Evolutionary conservation across 805 yeast species (phyloP).

Genomic region (Zygosaccharomyces bisporus): DNA sequence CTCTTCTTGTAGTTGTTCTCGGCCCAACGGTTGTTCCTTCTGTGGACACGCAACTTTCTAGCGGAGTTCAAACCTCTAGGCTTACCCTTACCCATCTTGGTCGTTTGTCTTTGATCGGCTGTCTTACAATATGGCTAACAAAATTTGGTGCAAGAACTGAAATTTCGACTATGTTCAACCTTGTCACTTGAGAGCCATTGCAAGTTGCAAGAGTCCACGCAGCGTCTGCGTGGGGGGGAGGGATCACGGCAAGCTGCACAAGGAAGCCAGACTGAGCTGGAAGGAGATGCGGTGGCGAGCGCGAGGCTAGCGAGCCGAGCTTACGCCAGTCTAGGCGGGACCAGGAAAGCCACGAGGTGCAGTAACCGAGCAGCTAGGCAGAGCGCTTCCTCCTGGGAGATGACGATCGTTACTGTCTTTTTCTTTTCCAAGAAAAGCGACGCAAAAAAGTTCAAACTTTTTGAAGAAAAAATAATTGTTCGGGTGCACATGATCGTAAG

Average conservation of each 20-base stretch:
- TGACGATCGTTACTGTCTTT: neutral
- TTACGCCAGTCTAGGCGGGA: neutral
- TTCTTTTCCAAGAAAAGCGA: slow-evolving; percentile 1
- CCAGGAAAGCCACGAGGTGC: too few species aligned
- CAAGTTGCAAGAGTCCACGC: neutral
- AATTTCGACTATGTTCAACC: slow-evolving; percentile 2
- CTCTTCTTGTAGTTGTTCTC: slow-evolving; percentile 97
- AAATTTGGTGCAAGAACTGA: neutral
- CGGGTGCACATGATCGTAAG: too few species aligned
- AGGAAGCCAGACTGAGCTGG: neutral
- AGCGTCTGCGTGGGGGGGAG: slow-evolving; percentile 4
- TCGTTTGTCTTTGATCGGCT: slow-evolving; percentile 14
- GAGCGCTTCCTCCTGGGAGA: neutral
- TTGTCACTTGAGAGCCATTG: slow-evolving; percentile 8
- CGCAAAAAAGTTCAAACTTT: slow-evolving; percentile 12
- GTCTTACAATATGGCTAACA: neutral
- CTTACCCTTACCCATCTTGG: slow-evolving; percentile 97
- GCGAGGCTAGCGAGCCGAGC: neutral
- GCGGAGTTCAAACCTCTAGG: slow-evolving; percentile 99
- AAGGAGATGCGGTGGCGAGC: neutral
- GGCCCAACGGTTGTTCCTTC: slow-evolving; percentile 99
- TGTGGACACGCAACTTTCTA: slow-evolving; percentile 99
- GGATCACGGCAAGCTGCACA: neutral
- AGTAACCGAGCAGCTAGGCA: neutral
- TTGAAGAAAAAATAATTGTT: too few species aligned